Base-by-base conservation (phyloP, 2,329 filamentous ascomycete genomes). In the Fusarium buharicum region DNA sequence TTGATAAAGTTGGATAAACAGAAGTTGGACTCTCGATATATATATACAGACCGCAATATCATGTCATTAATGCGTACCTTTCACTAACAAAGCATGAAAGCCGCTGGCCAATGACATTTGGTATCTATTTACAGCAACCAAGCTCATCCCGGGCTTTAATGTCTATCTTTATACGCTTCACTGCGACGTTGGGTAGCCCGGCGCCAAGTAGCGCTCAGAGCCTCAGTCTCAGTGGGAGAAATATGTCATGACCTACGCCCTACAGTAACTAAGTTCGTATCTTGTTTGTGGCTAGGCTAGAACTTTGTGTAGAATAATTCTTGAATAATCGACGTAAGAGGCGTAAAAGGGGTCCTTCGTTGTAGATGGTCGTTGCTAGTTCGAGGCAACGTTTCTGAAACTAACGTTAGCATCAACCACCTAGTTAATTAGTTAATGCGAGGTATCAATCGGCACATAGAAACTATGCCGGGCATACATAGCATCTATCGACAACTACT, bases 121-220 rank as follows among this genome's bases (percentile, higher is more conserved):
- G 33, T 27, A 43, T 60, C 56, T 59, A 60, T 59, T 59, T 59
- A 55, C 56, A 37, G 36, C 36, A 37, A 37, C 17, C 36, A 37
- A 20, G 27, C 36, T 59, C 22, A 55, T 54, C 39, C 18, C 54
- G 17, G 36, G 40, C 34, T 27, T 28, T 5, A 48, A 4, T 44
- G 56, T 41, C 48, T 55, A 59, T 59, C 55, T 12, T 31, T 43
- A 30, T 33, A 55, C 22, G 6, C 18, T 38, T 10, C 27, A 28
- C 27, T 27, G 9, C 24, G 9, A 27, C 5, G 9, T 11, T 11
- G 28, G 28, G 28, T 20, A 31, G 20, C 6, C 51, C 41, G 55
- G 54, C 5, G 17, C 13, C 9, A 18, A 31, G 27, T 53, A 27
- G 27, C 31, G 38, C 13, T 17, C 4, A 6, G 12, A 30, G 28